Percentiles rank a stretch among this genome's conserved stretches.
Evolutionary conservation across 2,329 filamentous ascomycete species (phyloP).

Genomic region (Trichoderma cornu-damae): DNA sequence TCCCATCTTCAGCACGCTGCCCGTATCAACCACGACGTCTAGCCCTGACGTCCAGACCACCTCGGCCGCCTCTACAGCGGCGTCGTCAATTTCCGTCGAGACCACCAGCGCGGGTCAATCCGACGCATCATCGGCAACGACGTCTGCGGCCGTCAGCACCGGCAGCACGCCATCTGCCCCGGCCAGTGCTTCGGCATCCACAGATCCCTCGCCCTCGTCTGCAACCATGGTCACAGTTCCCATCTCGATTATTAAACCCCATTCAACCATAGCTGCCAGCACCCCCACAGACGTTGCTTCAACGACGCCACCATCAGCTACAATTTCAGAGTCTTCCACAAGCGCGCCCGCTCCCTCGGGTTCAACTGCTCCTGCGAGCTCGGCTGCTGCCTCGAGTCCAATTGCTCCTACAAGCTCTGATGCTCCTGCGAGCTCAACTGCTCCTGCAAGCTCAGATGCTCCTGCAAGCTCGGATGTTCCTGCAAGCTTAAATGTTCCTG

Average conservation of each 20-base stretch:
- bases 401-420: not conserved
- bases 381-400: not conserved
- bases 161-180: too few species aligned
- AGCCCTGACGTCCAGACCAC: not conserved
- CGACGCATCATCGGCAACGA: not conserved
- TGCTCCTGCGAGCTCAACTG: not conserved
- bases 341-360: not conserved
- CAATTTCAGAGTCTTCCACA: not conserved
- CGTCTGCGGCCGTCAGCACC: not conserved
- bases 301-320: not conserved
- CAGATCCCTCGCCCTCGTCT: not conserved
- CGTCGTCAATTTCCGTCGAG: not conserved
- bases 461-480: not conserved
- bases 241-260: not conserved
- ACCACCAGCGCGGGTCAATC: not conserved
- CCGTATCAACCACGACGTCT: not conserved
- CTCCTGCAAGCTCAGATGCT: not conserved
- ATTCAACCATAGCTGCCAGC: not conserved
- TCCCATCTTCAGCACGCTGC: not conserved
- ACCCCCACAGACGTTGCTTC: not conserved
- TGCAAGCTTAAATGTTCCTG: not conserved
- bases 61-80: not conserved
- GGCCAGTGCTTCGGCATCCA: not conserved
- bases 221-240: not conserved
- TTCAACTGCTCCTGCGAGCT: not conserved